Percentiles rank a stretch among this genome's conserved stretches.
Evolutionary conservation across 2,329 filamentous ascomycete species (phyloP).

Genomic region (Penicillium sp.): DNA sequence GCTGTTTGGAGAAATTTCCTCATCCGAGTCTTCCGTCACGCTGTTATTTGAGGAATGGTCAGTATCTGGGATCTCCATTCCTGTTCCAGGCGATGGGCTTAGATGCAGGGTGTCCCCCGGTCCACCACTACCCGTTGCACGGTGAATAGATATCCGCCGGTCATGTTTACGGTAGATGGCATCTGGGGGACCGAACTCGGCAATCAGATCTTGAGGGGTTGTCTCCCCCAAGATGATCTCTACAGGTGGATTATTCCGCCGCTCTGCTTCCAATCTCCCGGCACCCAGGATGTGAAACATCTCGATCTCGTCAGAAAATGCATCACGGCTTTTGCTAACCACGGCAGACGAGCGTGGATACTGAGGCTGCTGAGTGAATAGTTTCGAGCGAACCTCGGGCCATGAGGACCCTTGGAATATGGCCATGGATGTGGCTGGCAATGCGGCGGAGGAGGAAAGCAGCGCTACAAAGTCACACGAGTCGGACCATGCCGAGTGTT

Average conservation of each 20-base stretch:
- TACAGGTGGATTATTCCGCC: conserved; percentile 68
- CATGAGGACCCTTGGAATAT: conserved; percentile 90
- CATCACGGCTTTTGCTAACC: conserved; percentile 72
- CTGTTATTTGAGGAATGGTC: conserved; percentile 76
- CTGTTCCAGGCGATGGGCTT: conserved; percentile 41
- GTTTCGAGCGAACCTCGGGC: conserved; percentile 74
- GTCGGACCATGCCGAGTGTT: conserved; percentile 72
- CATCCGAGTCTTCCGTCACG: conserved; percentile 68
- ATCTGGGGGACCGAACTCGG: conserved; percentile 89
- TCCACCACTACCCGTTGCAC: conserved; percentile 34
- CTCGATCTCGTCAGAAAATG: conserved; percentile 86
- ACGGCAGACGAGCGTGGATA: conserved; percentile 74
- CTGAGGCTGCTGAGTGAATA: conserved; percentile 76
- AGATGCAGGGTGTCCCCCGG: conserved; percentile 39
- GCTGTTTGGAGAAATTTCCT: conserved; percentile 58
- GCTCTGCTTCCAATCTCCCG: conserved; percentile 75
- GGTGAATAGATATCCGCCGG: conserved; percentile 82
- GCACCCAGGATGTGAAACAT: conserved; percentile 76
- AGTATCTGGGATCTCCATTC: conserved; percentile 62
- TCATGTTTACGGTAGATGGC: conserved; percentile 92
- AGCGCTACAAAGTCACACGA: conserved; percentile 80
- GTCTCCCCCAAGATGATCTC: conserved; percentile 81
- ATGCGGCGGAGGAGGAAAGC: conserved; percentile 75
- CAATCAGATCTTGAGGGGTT: conserved; percentile 86
- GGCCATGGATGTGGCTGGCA: conserved; percentile 82